phyloP scores from a whole-genome alignment of 2,329 filamentous ascomycete species.

The Exserohilum rostratum region DNA sequence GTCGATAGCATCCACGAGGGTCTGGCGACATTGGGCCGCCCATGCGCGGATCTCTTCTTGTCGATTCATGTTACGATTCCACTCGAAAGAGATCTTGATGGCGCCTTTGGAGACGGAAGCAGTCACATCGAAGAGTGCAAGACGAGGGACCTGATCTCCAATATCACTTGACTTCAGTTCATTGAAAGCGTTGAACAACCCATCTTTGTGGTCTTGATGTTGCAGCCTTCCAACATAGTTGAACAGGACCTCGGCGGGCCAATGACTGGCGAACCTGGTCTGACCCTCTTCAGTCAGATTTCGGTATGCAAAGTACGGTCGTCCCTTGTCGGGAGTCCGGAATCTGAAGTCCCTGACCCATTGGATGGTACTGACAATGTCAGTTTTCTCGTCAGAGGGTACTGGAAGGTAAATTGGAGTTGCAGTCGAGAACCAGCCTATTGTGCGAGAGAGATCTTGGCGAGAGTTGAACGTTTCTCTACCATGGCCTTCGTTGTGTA shows the following conservation, averaged over 20 bases:
- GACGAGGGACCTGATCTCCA: conserved; percentile 34
- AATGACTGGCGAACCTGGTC: conserved; percentile 36
- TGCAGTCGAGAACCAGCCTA: conserved; percentile 59
- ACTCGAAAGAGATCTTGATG: conserved; percentile 42
- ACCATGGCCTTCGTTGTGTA: conserved; percentile 58
- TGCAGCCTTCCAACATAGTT: conserved; percentile 44
- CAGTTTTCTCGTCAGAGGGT: conserved; percentile 29
- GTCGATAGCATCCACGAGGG: conserved; percentile 40
- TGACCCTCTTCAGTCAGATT: conserved; percentile 33
- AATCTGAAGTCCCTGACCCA: conserved; percentile 43
- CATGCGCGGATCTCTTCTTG: conserved; percentile 38
- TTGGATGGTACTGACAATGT: conserved; percentile 39
- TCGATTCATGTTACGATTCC: conserved; percentile 40
- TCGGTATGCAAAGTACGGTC: conserved; percentile 41
- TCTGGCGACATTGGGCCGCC: conserved; percentile 36
- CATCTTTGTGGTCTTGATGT: conserved; percentile 39
- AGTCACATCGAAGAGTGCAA: conserved; percentile 41
- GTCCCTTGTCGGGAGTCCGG: conserved; percentile 39
- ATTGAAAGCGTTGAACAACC: conserved; percentile 30
- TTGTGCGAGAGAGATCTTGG: conserved; percentile 57
- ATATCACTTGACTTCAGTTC: conserved; percentile 32
- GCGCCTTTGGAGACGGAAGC: conserved; percentile 37
- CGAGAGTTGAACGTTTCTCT: conserved; percentile 54
- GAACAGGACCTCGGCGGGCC: conserved; percentile 43
- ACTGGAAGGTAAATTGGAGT: conserved; percentile 37